Base-by-base conservation (phyloP, 768 basidiomycete species). In the Boletus pseudopeckii region DNA sequence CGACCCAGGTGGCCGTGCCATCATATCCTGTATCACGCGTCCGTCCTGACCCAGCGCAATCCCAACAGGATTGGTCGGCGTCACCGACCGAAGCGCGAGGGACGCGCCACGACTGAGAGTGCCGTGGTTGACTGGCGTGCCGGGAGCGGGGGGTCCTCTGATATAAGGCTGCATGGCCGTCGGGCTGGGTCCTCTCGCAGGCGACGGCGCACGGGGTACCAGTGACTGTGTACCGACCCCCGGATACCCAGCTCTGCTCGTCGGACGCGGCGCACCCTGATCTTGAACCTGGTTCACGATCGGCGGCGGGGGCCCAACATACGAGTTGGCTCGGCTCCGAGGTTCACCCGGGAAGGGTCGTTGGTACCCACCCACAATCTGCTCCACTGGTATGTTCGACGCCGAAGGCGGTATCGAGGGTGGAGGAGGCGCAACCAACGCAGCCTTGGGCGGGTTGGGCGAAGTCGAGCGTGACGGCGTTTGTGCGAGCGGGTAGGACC, bases 291-390 rank as follows among this genome's bases (percentile, higher is more conserved):
- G 66, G 59, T 56, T 66, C 8, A 58, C 62, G 1, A 51, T 58
- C 54, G 70, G 64, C 50, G 64, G 68, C 28, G 71, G 36, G 9
- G 42, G 61, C 5, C 73, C 73, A 18, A 67, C 61, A 45, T 67
- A 72, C 61, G 80, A 87, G 58, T 77, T 80, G 47, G 77, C 75
- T 42, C 81, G 73, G 63, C 81, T 84, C 24, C 81, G 73, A 8
- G 78, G 75, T 67, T 97, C 95, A 4, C 92, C 94, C 7, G 94
- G 95, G 66, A 98, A 80, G 1, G 86, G 82, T 63, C 93, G 92
- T 26, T 86, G 81, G 64, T 98, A 98, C 58, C 84, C 79, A 1
- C 76, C 75, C 15, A 92, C 70, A 8, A 92, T 84, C n/a, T 84
- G 81, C 52, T 89, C 85, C 17, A 92, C 82, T 0, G 81, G 76